Evolutionary conservation across 2,329 filamentous ascomycete genomes (phyloP).

Genomic region (Hymenoscyphus scutula): DNA sequence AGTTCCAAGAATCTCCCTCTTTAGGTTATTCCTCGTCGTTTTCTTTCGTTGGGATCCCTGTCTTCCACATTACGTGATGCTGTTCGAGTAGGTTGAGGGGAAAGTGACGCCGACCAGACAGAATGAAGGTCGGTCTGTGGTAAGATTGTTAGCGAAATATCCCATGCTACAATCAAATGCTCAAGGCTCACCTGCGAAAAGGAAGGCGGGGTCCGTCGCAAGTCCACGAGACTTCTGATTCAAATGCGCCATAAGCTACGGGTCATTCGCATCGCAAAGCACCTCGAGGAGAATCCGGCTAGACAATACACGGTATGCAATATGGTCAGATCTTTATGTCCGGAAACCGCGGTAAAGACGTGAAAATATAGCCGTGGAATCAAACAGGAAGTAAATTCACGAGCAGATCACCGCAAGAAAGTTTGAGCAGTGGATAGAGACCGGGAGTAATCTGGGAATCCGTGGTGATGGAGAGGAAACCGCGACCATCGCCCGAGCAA

Average conservation of each 20-base stretch:
- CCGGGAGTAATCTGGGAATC: not conserved
- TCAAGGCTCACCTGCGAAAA: not conserved
- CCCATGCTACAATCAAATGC: not conserved
- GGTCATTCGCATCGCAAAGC: not conserved
- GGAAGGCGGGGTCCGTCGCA: not conserved
- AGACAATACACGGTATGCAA: too few species aligned
- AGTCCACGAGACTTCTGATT: not conserved
- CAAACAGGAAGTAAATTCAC: not conserved
- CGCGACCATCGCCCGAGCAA: too few species aligned
- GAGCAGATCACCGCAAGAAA: not conserved
- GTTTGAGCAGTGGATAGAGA: not conserved
- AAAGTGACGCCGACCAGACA: not conserved
- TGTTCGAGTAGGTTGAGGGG: not conserved
- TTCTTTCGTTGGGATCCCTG: not conserved
- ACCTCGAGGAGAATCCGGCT: not conserved
- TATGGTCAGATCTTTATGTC: not conserved
- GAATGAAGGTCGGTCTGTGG: not conserved
- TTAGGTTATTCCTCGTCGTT: not conserved
- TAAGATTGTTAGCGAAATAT: slow-evolving; percentile 1
- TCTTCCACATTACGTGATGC: not conserved
- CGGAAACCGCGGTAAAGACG: not conserved
- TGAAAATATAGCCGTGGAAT: not conserved
- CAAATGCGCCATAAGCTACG: not conserved
- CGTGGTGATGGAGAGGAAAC: too few species aligned
- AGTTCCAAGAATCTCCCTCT: not conserved